phyloP scores from a whole-genome alignment of 371 early-diverging fungal species.

The Lichtheimia hyalospora region DNA sequence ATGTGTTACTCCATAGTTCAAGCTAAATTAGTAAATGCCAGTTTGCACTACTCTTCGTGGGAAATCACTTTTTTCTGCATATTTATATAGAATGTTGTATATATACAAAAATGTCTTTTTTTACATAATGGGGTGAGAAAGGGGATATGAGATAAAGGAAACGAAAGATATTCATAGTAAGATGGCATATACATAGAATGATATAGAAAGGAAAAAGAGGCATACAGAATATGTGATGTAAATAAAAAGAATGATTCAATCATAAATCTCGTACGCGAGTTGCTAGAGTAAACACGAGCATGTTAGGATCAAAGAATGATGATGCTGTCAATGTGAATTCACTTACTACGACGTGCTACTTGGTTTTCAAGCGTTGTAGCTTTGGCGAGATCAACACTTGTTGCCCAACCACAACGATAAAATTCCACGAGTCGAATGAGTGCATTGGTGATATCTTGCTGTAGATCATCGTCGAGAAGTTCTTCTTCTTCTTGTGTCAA shows the following conservation, averaged over 20 bases:
- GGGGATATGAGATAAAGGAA: background rate
- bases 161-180: background rate
- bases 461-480: background rate
- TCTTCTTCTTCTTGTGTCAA: slow-evolving; percentile 22
- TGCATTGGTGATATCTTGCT: slow-evolving; percentile 31
- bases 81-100: background rate
- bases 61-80: background rate
- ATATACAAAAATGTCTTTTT: slow-evolving; percentile 49
- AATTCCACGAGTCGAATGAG: slow-evolving; percentile 33
- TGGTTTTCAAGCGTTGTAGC: too few relatives aligned
- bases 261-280: background rate
- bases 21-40: slow-evolving; percentile 47
- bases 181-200: background rate
- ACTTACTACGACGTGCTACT: too few relatives aligned
- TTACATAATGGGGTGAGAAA: slow-evolving; percentile 21
- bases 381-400: background rate
- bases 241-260: background rate
- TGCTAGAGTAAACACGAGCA: too few relatives aligned
- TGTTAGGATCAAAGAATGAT: too few relatives aligned
- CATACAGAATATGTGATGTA: background rate
- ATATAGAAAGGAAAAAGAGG: slow-evolving; percentile 1
- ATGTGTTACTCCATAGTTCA: slow-evolving; percentile 78
- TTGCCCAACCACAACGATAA: slow-evolving; percentile 27
- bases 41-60: slow-evolving; percentile 19
- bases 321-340: too few relatives aligned